Evolutionary conservation across 1,284 basidiomycete species (phyloP), one percentile per base, ranked within the genome.

Genomic region (Cutaneotrichosporon cutaneum): DNA sequence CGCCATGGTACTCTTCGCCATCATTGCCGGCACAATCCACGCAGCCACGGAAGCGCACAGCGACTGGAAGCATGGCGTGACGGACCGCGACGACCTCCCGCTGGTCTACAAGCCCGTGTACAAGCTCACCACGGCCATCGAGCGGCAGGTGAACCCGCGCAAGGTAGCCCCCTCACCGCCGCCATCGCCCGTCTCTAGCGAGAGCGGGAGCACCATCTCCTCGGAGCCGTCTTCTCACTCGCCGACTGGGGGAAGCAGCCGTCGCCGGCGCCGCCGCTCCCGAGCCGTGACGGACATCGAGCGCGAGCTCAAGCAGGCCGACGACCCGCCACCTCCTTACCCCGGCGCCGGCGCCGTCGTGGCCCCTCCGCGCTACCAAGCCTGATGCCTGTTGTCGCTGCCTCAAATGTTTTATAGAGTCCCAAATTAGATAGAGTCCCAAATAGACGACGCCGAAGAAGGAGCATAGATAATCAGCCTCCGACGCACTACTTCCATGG

Each of bases 61-160:
- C 35, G 53, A 54, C 36, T 42, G 36, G 35, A 54, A 54, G 13
- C 2, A 35, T 9, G 39, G 39, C 18, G 1, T n/a, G 39, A 16
- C 16, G 8, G 18, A 18, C 32, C 51, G 21, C 26, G 4, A n/a
- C 16, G 32, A 9, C 51, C 51, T 9, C n/a, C 21, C 51, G n/a
- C n/a, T 53, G 11, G 21, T 53, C 30, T 53, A 53, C 51, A 21
- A 33, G 30, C 51, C 51, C 16, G 51, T 53, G n/a, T 53, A 53
- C 51, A 36, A 53, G 10, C 30, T 53, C 30, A 36, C 51, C 6
- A 53, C 32, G 14, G 30, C 16, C 11, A 53, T 53, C 32, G 51
- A 53, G 51, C 30, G 32, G 21, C 16, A 35, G n/a, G 51, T 53
- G 18, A 53, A 53, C 51, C 51, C 51, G 11, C 30, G 27, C 39